Conservation (phyloP, 1,284 basidiomycete genomes). For the Entoloma clypeatum region DNA sequence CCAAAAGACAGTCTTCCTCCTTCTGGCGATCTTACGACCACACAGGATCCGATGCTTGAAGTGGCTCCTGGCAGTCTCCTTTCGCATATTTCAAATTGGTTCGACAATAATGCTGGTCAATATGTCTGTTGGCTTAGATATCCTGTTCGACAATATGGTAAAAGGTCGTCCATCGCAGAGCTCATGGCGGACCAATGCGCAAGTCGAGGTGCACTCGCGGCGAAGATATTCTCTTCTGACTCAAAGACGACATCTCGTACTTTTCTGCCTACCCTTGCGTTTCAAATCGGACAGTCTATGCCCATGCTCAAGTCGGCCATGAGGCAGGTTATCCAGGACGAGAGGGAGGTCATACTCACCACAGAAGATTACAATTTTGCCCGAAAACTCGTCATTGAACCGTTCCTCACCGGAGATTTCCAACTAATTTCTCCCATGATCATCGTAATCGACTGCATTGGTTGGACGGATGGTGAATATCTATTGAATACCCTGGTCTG, state of each 20-base stretch:
- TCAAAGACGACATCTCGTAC: slow-evolving; percentile 7
- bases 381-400: slow-evolving; percentile 16
- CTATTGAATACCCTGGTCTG: slow-evolving; percentile 14
- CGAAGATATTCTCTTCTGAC: slow-evolving; percentile 9
- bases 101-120: slow-evolving; percentile 12
- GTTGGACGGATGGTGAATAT: slow-evolving; percentile 11
- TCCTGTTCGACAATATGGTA: slow-evolving; percentile 13
- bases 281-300: slow-evolving; percentile 15
- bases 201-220: slow-evolving; percentile 12
- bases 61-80: slow-evolving; percentile 13
- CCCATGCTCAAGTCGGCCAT: slow-evolving; percentile 15
- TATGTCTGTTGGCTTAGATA: slow-evolving; percentile 18
- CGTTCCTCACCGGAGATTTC: slow-evolving; percentile 15
- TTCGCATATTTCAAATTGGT: slow-evolving; percentile 13
- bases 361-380: slow-evolving; percentile 12
- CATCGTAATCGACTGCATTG: slow-evolving; percentile 16
- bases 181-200: slow-evolving; percentile 10
- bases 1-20: neutral
- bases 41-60: neutral
- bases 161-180: slow-evolving; percentile 11
- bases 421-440: slow-evolving; percentile 12
- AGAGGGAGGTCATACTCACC: slow-evolving; percentile 14
- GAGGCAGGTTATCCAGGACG: slow-evolving; percentile 17
- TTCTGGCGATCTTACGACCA: neutral
- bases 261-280: slow-evolving; percentile 13